These are phyloP conservation scores for Mortierella sp. DNA, from an alignment of 371 early-diverging fungal genomes.

Conservation along the genomic window DNA sequence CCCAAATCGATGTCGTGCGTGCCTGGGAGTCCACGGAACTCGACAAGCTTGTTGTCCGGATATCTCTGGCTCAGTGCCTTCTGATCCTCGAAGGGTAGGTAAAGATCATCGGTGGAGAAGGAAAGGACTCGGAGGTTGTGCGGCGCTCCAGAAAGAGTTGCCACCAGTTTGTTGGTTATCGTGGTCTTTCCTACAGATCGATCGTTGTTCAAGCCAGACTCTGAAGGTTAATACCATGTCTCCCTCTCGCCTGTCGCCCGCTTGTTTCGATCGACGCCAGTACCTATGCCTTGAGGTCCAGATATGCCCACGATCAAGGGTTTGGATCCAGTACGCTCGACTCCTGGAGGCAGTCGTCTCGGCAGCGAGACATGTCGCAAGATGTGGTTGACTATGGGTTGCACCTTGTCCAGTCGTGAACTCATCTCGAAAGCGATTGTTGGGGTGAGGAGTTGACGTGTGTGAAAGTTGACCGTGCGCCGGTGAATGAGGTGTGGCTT, in stretches of 20 bases:
- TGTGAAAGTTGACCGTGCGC: too few relatives aligned
- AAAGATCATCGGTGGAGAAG: constrained; percentile 92
- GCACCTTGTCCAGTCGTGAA: constrained; percentile 31
- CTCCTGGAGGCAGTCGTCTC: constrained; percentile 29
- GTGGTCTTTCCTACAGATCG: constrained; percentile 71
- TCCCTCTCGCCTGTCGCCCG: constrained; percentile 10
- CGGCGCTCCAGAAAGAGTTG: constrained; percentile 57
- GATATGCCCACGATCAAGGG: constrained; percentile 79
- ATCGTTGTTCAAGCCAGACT: neutral
- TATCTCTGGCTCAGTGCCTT: constrained; percentile 58
- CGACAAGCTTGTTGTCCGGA: constrained; percentile 74
- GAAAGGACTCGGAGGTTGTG: constrained; percentile 65
- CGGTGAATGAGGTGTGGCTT: too few relatives aligned
- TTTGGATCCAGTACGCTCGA: constrained; percentile 32
- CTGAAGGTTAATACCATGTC: neutral
- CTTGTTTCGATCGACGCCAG: too few relatives aligned
- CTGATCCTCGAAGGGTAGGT: constrained; percentile 78
- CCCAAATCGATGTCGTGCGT: constrained; percentile 87
- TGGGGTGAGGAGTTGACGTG: too few relatives aligned
- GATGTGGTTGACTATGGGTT: constrained; percentile 42
- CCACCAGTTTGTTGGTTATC: constrained; percentile 62
- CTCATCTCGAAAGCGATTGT: constrained; percentile 9
- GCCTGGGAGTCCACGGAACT: constrained; percentile 87
- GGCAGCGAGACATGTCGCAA: constrained; percentile 30
- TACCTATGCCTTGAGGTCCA: constrained; percentile 85